Conservation (phyloP, 345 rosid genomes). For the Melastoma malabathricum region DNA sequence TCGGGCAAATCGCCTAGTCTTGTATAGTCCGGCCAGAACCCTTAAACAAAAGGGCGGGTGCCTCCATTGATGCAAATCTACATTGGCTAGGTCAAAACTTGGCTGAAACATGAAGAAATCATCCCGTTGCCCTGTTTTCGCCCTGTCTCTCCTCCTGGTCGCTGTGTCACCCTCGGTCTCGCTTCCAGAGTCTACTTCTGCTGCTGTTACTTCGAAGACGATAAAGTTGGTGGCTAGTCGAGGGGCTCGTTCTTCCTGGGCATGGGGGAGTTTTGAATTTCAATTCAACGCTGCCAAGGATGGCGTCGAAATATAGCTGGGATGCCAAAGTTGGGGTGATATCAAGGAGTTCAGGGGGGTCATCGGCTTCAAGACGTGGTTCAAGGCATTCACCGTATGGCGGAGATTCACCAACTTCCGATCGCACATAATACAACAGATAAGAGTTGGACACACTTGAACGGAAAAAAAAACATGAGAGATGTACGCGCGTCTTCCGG, state of each 20-base stretch:
- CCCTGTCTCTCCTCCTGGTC: constrained; percentile 43
- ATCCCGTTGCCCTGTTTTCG: constrained; percentile 40
- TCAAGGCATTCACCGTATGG: constrained; percentile 32
- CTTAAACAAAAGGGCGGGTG: no score
- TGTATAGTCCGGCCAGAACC: neutral
- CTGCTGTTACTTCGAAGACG: constrained; percentile 21
- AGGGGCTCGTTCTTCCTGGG: neutral
- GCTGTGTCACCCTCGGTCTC: constrained; percentile 34
- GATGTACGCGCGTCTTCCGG: no score
- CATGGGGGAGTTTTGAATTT: constrained; percentile 16
- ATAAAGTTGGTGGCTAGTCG: neutral
- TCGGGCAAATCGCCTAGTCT: no score
- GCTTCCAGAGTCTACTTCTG: constrained; percentile 33
- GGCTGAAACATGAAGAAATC: no score
- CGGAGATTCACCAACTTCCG: constrained; percentile 28
- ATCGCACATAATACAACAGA: no score
- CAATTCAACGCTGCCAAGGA: constrained; percentile 56
- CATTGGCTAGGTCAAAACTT: no score
- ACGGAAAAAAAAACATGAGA: no score
- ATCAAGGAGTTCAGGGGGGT: constrained; percentile 47
- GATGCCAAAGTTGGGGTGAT: constrained; percentile 44
- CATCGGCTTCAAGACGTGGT: constrained; percentile 28
- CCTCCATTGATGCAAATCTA: no score
- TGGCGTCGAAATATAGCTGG: constrained; percentile 53
- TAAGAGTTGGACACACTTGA: no score